A percentile compares a stretch with the other conserved stretches of the same genome.
Conservation (phyloP, 768 basidiomycete genomes). For the Leucocoprinus leucothites region DNA sequence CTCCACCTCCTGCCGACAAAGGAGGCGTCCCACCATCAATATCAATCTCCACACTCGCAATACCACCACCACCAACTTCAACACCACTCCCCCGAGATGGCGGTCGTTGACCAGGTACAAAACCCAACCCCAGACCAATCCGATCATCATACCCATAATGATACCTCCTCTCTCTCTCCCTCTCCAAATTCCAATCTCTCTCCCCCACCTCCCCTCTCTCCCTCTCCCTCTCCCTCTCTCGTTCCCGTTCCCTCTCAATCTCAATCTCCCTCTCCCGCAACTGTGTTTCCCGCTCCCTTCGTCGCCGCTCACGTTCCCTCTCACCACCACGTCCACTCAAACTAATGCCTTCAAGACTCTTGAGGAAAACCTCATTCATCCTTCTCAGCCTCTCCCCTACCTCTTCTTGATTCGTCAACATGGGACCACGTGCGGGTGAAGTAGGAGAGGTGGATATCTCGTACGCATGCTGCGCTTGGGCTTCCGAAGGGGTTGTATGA, state of each 20-base stretch:
- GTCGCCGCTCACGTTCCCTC: slow-evolving; percentile 16
- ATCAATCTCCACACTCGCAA: not conserved
- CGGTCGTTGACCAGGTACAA: not conserved
- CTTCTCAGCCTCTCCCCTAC: slow-evolving; percentile 60
- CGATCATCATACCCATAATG: slow-evolving; percentile 2
- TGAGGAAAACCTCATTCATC: slow-evolving; percentile 69
- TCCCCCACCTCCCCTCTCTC: too few species aligned
- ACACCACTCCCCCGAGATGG: not conserved
- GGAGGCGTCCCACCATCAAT: not conserved
- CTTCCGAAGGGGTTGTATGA: not conserved
- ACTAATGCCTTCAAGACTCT: slow-evolving; percentile 59
- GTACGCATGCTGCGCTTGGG: not conserved
- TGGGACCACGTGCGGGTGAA: slow-evolving; percentile 36
- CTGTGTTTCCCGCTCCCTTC: slow-evolving; percentile 18
- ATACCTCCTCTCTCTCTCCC: slow-evolving; percentile 6
- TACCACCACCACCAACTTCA: not conserved
- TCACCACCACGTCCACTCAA: slow-evolving; percentile 21
- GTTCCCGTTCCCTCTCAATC: slow-evolving; percentile 13
- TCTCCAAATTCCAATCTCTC: slow-evolving; percentile 6
- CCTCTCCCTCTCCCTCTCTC: slow-evolving; percentile 7
- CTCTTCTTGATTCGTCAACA: slow-evolving; percentile 64
- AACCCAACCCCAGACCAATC: not conserved
- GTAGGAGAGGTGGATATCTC: slow-evolving; percentile 20
- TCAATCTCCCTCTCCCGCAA: slow-evolving; percentile 13
- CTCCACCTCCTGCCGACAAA: not conserved